Evolutionary conservation across 2,329 filamentous ascomycete species (phyloP), one percentile per base, ranked within the genome.

Genomic region (Monosporascus sp.): DNA sequence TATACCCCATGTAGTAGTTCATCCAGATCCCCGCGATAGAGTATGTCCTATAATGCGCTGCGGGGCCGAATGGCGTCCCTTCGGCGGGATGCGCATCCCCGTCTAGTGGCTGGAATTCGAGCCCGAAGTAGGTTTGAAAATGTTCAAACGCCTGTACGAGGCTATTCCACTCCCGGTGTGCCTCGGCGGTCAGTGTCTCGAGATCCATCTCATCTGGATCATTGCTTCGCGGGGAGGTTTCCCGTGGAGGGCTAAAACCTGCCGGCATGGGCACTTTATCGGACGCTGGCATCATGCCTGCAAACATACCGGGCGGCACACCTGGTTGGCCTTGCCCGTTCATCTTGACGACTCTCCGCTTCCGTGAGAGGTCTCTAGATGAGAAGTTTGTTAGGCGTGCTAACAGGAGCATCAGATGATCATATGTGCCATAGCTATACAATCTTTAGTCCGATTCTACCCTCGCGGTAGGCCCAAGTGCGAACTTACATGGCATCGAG

Each of bases 1-100:
- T 93, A 47, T 91, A 79, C 0, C 87, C 86, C 77, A 93, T 89
- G 70, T 96, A 88, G 68, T 89, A 92, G 59, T 92, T 87, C 65
- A 89, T 85, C 90, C 91, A 96, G 22, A 97, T 78, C 37, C 89
- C 87, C 3, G 89, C 89, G 58, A 97, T 88, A n/a, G 87, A 86
- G 68, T 91, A 93, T 2, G 89, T 93, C 31, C 89, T 83, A 66
- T 96, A 97, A 58, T 91, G 85, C 7, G 91, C 73, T 0, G 89
- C 87, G 2, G 84, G 81, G 0, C 94, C 93, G 65, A 97, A 99
- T 0, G 93, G 91, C 1, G 91, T 86, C 57, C 81, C 69, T 48
- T 84, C 78, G 50, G 84, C 71, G 53, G 79, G 76, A 41, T 74
- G 78, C 51, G 85, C 82, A 56, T 94, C 90, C 2, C 85, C 74